These are phyloP conservation scores for Talaromyces rugulosus DNA, from an alignment of 2,329 filamentous ascomycete species.

Conservation along the genomic window DNA sequence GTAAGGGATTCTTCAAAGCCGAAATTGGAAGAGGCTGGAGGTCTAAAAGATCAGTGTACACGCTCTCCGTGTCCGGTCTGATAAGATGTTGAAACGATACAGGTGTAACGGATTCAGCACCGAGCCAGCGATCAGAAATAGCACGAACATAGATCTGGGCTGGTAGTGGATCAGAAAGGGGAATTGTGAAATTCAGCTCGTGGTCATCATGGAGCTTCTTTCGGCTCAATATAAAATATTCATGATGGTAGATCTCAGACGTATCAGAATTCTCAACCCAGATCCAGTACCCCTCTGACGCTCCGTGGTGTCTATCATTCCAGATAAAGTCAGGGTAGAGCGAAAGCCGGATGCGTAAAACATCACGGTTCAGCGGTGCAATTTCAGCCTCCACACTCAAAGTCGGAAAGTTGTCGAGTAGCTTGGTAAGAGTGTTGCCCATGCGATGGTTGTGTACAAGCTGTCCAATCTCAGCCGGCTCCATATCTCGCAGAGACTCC, in stretches of 20 bases:
- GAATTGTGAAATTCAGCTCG: slow-evolving; percentile 96
- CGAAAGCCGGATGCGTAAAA: slow-evolving; percentile 82
- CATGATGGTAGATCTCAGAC: slow-evolving; percentile 94
- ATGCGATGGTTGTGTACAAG: slow-evolving; percentile 88
- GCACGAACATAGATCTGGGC: slow-evolving; percentile 94
- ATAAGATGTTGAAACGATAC: slow-evolving; percentile 98
- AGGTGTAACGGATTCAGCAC: slow-evolving; percentile 89
- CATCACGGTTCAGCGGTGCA: slow-evolving; percentile 89
- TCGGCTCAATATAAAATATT: slow-evolving; percentile 89
- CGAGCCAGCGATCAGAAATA: slow-evolving; percentile 93
- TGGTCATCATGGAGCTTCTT: slow-evolving; percentile 94
- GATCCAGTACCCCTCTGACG: slow-evolving; percentile 94
- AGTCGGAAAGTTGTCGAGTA: slow-evolving; percentile 89
- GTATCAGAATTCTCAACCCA: slow-evolving; percentile 99
- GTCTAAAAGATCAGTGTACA: slow-evolving; percentile 91
- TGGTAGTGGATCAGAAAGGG: slow-evolving; percentile 84
- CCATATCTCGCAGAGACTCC: slow-evolving; percentile 88
- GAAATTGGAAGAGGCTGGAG: slow-evolving; percentile 83
- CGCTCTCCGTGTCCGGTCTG: slow-evolving; percentile 91
- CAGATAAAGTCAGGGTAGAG: slow-evolving; percentile 87
- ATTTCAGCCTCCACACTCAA: slow-evolving; percentile 89
- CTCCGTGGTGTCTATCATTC: slow-evolving; percentile 92
- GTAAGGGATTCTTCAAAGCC: slow-evolving; percentile 76
- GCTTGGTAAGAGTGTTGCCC: slow-evolving; percentile 72
- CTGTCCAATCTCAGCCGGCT: slow-evolving; percentile 79